Evolutionary conservation across 2,329 filamentous ascomycete species (phyloP).

Genomic region (Pseudogymnoascus sp.): DNA sequence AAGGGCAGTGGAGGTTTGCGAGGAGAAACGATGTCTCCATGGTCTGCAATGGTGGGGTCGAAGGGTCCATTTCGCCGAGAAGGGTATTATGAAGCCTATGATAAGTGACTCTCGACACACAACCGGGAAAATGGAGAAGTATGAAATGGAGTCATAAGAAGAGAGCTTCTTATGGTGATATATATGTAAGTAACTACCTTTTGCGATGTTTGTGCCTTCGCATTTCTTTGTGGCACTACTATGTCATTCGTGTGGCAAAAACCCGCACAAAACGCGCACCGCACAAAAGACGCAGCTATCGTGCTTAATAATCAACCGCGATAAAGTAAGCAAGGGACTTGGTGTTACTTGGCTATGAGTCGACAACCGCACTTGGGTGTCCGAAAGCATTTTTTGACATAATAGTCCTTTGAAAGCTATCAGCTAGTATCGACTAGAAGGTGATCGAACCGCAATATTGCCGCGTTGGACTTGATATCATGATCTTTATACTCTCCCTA

Average conservation of each 20-base stretch:
- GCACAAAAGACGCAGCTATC: not conserved
- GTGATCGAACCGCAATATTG: not conserved
- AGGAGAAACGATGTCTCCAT: conserved; percentile 44
- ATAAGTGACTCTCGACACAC: not conserved
- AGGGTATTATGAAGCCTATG: conserved; percentile 1
- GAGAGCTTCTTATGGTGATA: not conserved
- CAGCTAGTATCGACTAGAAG: not conserved
- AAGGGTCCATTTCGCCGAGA: conserved; percentile 3
- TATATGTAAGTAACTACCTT: not conserved
- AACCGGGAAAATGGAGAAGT: not conserved
- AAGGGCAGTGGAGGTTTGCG: conserved; percentile 69
- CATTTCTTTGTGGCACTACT: not conserved
- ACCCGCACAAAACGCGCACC: conserved; percentile 1
- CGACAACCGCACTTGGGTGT: not conserved
- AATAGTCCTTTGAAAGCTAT: not conserved
- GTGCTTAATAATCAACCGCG: conserved; percentile 2
- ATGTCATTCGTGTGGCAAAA: conserved; percentile 1
- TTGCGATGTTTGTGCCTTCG: conserved; percentile 5
- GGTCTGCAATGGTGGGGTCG: conserved; percentile 24
- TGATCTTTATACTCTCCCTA: not conserved
- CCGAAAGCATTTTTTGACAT: not conserved
- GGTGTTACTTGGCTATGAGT: not conserved
- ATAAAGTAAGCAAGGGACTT: not conserved
- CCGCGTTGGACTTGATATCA: not conserved
- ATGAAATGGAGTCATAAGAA: not conserved